Evolutionary conservation across 2,329 filamentous ascomycete genomes (phyloP), one percentile per base, ranked within the genome.

Genomic region (Sporothrix brasiliensis): DNA sequence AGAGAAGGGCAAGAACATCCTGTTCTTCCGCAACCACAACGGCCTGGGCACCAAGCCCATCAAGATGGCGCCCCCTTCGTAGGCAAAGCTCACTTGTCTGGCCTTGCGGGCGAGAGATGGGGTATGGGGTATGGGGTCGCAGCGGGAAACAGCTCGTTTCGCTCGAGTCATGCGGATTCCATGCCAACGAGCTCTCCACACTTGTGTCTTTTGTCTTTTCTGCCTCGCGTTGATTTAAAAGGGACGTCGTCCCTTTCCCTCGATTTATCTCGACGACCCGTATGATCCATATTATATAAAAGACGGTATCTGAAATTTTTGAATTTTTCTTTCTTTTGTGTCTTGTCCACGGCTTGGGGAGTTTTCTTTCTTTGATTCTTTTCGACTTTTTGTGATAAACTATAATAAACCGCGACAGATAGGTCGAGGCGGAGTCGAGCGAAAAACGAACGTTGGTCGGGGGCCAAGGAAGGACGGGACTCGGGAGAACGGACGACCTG

Each of bases 21-120:
- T 97, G 69, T 97, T 99, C 88, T 99, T 92, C 91, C 89, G 94
- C 78, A 99, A 99, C 87, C 86, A 87, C 76, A 99, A 98, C 82
- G 92, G 92, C 24, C 83, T 97, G 30, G 95, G 95, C 75, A 82
- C 89, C 67, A 77, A 80, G 76, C 83, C 83, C 1, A 67, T 68
- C 7, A 73, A 73, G 69, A 24, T 75, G 44, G 71, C 70, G 9
- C 63, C 71, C 14, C 44, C 60, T n/a, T 52, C 47, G 63, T 66
- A 39, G 19, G 14, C 44, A 41, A 34, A 16, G 41, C 41, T 16
- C 41, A 44, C 3, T 10, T 44, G 41, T 2, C 14, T 7, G 34
- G 34, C 34, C 34, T 7, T 16, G 44, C 44, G 44, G 44, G 1
- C 6, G 44, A 14, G 44, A 14, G 24, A 24, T 24, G 24, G n/a